phyloP scores from a whole-genome alignment of 2,329 filamentous ascomycete genomes.

The Fusarium nisikadoi region DNA sequence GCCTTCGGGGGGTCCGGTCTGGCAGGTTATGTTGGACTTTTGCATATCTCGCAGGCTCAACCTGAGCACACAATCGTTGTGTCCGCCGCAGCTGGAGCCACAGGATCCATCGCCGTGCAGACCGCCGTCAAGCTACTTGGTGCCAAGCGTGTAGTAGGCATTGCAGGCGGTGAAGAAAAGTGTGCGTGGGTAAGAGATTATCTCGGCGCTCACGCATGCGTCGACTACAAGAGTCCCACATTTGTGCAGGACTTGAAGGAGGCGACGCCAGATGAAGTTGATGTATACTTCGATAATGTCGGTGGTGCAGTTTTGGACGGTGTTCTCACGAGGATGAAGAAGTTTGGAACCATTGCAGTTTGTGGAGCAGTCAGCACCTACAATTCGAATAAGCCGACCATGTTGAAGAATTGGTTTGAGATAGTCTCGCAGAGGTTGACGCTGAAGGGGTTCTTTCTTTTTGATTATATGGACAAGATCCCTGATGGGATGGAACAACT shows the following conservation, averaged over 20 bases:
- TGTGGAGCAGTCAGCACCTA: conserved; percentile 2
- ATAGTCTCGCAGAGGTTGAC: conserved; percentile 1
- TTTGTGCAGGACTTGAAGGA: conserved; percentile 1
- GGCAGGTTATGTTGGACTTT: background rate
- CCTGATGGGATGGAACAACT: background rate
- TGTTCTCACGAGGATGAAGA: conserved; percentile 8
- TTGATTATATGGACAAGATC: conserved; percentile 8
- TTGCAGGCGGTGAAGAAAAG: conserved; percentile 33
- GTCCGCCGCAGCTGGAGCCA: conserved; percentile 6
- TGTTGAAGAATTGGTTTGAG: conserved; percentile 9
- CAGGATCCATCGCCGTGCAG: conserved; percentile 8
- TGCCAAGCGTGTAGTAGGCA: conserved; percentile 32
- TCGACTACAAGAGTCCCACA: conserved; percentile 27
- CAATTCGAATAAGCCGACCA: background rate
- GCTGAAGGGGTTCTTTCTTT: conserved; percentile 1
- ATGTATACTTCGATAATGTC: conserved; percentile 18
- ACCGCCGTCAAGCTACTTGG: conserved; percentile 29
- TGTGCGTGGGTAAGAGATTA: conserved; percentile 30
- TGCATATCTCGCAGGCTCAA: background rate
- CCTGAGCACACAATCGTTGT: conserved; percentile 5
- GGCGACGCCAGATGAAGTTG: background rate
- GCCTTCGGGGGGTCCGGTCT: conserved; percentile 12
- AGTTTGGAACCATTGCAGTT: background rate
- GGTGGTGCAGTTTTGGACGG: conserved; percentile 1
- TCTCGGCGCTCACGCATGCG: conserved; percentile 20